phyloP scores from a whole-genome alignment of 225 moss, liverwort and hornwort species.

The Pleurozium schreberi region DNA sequence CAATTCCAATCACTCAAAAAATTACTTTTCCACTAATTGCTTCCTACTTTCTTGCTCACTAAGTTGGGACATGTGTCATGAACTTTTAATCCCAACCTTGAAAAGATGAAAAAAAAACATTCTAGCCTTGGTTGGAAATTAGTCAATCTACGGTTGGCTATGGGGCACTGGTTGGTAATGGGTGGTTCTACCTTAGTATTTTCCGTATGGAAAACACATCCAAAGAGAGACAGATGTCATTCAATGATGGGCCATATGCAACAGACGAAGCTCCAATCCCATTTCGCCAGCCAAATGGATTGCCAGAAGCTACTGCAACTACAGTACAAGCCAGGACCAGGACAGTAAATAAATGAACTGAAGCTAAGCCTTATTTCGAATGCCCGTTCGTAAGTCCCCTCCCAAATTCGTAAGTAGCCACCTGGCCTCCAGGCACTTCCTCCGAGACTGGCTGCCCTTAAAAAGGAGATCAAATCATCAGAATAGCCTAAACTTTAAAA shows the following conservation, averaged over 20 bases:
- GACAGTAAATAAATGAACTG: neutral
- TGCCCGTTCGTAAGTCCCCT: neutral
- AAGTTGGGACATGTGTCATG: no score
- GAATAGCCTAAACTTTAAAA: neutral
- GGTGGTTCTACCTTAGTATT: no score
- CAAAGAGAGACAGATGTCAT: neutral
- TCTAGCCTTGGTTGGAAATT: no score
- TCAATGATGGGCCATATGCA: neutral
- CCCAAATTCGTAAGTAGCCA: neutral
- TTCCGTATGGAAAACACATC: no score
- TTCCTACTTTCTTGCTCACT: no score
- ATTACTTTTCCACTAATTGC: no score
- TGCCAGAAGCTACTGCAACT: neutral
- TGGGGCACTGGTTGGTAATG: no score
- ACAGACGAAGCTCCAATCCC: neutral
- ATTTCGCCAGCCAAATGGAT: neutral
- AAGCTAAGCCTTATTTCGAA: neutral
- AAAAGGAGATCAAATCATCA: neutral
- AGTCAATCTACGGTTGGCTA: no score
- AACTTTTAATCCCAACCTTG: no score
- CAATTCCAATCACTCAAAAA: no score
- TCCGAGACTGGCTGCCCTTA: neutral
- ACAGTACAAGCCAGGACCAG: no score
- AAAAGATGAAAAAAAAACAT: no score
- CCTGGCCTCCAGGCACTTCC: neutral